These are phyloP conservation scores for Pestalotiopsis sp. DNA, from an alignment of 2,329 filamentous ascomycete genomes.

Conservation along the genomic window DNA sequence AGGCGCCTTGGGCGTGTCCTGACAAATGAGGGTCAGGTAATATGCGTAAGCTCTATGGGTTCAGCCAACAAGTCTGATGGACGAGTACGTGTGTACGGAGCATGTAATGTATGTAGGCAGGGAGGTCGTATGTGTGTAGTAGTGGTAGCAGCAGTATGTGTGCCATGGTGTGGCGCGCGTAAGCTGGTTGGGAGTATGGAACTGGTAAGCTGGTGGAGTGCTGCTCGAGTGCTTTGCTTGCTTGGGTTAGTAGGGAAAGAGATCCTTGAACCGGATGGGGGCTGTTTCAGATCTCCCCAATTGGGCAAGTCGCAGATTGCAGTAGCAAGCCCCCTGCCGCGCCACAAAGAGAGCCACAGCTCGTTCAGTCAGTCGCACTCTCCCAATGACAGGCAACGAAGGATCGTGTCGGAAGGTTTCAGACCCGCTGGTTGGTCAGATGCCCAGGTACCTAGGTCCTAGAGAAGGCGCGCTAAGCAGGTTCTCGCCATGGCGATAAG, in stretches of 20 bases:
- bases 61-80: too few species aligned
- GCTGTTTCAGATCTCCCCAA: constrained; percentile 18
- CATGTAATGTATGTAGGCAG: too few species aligned
- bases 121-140: too few species aligned
- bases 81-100: too few species aligned
- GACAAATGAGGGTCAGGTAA: background rate
- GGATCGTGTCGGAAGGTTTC: background rate
- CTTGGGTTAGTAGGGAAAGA: background rate
- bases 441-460: background rate
- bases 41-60: background rate
- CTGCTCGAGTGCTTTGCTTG: background rate
- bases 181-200: background rate
- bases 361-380: background rate
- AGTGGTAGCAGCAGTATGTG: background rate
- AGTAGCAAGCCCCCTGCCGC: constrained; percentile 9
- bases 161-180: background rate
- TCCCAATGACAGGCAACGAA: background rate
- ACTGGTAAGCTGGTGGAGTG: background rate
- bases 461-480: background rate
- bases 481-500: background rate
- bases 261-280: constrained; percentile 9
- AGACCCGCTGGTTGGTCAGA: background rate
- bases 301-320: constrained; percentile 17
- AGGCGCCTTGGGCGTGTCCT: background rate
- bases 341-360: constrained; percentile 10